These are phyloP conservation scores for Carex littledalei DNA, from an alignment of 176 grass and related monocot genomes.

Conservation along the genomic window DNA sequence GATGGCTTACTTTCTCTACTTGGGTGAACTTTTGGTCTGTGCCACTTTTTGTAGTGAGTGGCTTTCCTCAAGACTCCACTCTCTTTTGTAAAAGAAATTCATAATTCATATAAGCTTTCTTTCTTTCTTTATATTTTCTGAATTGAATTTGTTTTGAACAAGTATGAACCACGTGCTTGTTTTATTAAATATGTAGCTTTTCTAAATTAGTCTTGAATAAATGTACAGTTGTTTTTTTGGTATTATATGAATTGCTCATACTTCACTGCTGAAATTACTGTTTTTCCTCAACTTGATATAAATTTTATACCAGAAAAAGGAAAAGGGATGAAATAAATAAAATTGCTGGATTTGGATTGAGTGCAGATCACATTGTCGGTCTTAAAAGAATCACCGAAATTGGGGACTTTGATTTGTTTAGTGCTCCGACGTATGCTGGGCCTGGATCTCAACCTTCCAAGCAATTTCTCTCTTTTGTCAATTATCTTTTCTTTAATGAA, in stretches of 20 bases:
- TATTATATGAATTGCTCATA: background rate
- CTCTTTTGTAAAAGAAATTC: background rate
- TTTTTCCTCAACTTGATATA: background rate
- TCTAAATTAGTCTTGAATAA: background rate
- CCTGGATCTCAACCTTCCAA: slow-evolving; percentile 14
- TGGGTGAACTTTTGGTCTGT: background rate
- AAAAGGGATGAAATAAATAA: background rate
- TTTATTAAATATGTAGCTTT: background rate
- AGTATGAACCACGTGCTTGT: background rate
- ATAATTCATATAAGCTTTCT: background rate
- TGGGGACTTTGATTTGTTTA: slow-evolving; percentile 11
- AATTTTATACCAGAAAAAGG: background rate
- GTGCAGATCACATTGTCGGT: slow-evolving; percentile 12
- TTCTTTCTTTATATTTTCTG: background rate
- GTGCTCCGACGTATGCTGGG: slow-evolving; percentile 3
- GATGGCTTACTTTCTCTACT: background rate
- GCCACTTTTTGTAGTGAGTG: background rate
- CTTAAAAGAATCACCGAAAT: slow-evolving; percentile 19
- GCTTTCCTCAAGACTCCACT: background rate
- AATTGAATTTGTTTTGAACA: background rate
- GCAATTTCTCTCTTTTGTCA: slow-evolving; percentile 2
- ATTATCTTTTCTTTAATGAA: background rate
- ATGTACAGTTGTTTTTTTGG: background rate
- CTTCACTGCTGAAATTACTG: no score
- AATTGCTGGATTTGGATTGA: slow-evolving; percentile 20